A percentile compares a stretch with the other conserved stretches of the same genome.
Conservation (phyloP, 75 land plant species). For the Cunninghamia lanceolata region DNA sequence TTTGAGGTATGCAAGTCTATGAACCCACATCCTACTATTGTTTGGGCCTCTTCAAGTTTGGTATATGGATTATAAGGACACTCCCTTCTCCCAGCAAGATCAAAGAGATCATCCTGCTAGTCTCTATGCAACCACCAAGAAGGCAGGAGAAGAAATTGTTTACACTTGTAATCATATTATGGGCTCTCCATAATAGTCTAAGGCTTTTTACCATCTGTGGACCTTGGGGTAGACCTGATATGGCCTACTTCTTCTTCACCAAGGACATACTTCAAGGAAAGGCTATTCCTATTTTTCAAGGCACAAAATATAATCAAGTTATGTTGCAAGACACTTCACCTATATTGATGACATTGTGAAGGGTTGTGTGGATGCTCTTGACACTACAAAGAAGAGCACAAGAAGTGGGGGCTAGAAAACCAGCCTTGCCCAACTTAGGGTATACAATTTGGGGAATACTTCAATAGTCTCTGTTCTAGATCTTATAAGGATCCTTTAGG, state of each 20-base stretch:
- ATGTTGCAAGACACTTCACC: constrained; percentile 52
- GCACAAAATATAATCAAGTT: constrained; percentile 15
- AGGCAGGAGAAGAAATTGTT: constrained; percentile 71
- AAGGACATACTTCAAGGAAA: constrained; percentile 45
- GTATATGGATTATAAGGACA: constrained; percentile 77
- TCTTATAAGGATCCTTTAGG: constrained; percentile 48
- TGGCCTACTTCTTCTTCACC: constrained; percentile 69
- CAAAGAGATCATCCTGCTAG: constrained; percentile 85
- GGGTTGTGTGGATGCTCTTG: constrained; percentile 54
- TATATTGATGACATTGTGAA: constrained; percentile 60
- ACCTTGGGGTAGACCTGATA: constrained; percentile 66
- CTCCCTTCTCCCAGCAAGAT: constrained; percentile 72
- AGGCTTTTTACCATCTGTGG: constrained; percentile 65
- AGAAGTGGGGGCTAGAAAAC: constrained; percentile 54
- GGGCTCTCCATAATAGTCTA: constrained; percentile 56
- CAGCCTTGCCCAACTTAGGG: constrained; percentile 51
- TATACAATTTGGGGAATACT: constrained; percentile 61
- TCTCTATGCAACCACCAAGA: constrained; percentile 88
- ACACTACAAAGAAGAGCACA: constrained; percentile 59
- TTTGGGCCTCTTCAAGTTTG: constrained; percentile 79
- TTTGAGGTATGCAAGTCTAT: constrained; percentile 56
- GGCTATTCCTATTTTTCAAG: constrained; percentile 40
- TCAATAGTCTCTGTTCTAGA: constrained; percentile 50
- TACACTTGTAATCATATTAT: constrained; percentile 68
- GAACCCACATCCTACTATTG: constrained; percentile 77